phyloP scores from a whole-genome alignment of 2,329 filamentous ascomycete species.

The Dissoconium aciculare region DNA sequence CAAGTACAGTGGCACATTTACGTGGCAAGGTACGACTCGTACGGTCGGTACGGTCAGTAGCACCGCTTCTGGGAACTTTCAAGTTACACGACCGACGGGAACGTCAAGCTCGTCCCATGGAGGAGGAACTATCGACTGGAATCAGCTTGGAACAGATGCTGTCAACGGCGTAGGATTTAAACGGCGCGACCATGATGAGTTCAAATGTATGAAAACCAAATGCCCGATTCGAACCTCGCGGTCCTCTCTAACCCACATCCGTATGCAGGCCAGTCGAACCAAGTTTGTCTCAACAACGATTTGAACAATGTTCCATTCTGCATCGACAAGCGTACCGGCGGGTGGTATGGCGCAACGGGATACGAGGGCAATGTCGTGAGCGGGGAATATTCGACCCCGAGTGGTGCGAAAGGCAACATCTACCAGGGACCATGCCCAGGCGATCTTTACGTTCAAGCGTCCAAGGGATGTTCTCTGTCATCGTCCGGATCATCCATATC shows the following conservation, averaged over 20 bases:
- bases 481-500: no score
- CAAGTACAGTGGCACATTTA: constrained; percentile 1
- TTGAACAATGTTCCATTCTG: background rate
- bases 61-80: background rate
- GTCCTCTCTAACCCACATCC: no score
- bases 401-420: background rate
- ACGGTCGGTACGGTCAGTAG: background rate
- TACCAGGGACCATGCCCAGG: background rate
- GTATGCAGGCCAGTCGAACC: background rate
- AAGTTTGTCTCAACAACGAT: background rate
- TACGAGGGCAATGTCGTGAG: background rate
- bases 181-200: background rate
- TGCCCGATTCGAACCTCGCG: no score
- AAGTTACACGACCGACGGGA: background rate
- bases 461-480: background rate
- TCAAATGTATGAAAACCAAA: background rate
- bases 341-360: constrained; percentile 1
- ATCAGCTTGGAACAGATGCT: background rate
- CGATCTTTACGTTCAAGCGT: background rate
- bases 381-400: background rate
- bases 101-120: background rate
- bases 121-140: background rate
- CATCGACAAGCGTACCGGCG: background rate
- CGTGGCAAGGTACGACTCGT: background rate
- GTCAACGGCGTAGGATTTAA: background rate